Conservation (phyloP, 2,329 filamentous ascomycete genomes). For the Arachnomyces sp. region DNA sequence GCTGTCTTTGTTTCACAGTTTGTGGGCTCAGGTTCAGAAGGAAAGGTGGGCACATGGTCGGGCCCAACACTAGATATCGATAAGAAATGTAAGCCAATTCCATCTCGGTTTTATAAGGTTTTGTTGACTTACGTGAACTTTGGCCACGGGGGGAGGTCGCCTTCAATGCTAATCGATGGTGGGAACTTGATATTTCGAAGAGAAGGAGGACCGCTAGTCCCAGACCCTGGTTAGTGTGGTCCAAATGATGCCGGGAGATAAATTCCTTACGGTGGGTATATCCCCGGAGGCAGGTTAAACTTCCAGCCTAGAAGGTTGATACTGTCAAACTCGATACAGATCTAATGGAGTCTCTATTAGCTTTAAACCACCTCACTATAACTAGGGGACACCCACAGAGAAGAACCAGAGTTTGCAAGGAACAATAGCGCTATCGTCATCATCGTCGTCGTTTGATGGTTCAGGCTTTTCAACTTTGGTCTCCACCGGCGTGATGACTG, state of each 20-base stretch:
- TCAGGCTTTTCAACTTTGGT: slow-evolving; percentile 5
- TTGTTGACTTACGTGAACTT: slow-evolving; percentile 6
- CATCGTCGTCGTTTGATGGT: slow-evolving; percentile 1
- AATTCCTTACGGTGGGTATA: slow-evolving; percentile 8
- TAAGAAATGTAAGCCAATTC: not conserved
- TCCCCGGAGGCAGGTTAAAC: slow-evolving; percentile 6
- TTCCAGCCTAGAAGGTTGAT: slow-evolving; percentile 7
- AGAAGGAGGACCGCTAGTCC: slow-evolving; percentile 7
- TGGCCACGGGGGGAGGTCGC: slow-evolving; percentile 8
- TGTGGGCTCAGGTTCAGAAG: slow-evolving; percentile 3
- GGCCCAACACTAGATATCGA: slow-evolving; percentile 5
- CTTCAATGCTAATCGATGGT: slow-evolving; percentile 2
- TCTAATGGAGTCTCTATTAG: slow-evolving; percentile 4
- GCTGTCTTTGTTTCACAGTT: slow-evolving; percentile 7
- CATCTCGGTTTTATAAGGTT: not conserved
- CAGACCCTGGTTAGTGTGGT: not conserved
- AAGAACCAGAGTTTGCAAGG: slow-evolving; percentile 9
- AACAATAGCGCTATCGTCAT: slow-evolving; percentile 4
- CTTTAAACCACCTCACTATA: not conserved
- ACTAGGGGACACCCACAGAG: slow-evolving; percentile 2
- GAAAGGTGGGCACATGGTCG: slow-evolving; percentile 6
- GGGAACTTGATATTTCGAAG: slow-evolving; percentile 6
- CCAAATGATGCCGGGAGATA: not conserved
- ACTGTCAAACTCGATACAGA: slow-evolving; percentile 4
- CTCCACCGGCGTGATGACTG: slow-evolving; percentile 4